These are phyloP conservation scores for Mycena polygramma DNA, from an alignment of 768 basidiomycete genomes.

Conservation along the genomic window DNA sequence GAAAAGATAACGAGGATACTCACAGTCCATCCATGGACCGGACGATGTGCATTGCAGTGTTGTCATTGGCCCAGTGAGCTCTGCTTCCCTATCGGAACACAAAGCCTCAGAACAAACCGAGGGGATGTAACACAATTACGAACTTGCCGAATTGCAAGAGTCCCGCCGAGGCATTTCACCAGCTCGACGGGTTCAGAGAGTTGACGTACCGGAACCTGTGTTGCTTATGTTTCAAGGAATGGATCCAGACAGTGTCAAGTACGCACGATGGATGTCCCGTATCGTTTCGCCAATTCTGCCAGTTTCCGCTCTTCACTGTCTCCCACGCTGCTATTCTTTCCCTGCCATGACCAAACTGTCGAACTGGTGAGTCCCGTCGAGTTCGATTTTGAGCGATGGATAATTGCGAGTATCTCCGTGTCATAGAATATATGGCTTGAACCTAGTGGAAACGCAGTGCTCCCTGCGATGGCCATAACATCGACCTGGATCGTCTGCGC, in stretches of 20 bases:
- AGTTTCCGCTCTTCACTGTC: constrained; percentile 77
- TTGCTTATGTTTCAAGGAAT: constrained; percentile 8
- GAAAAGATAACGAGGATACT: background rate
- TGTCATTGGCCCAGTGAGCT: constrained; percentile 82
- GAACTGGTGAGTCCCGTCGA: constrained; percentile 76
- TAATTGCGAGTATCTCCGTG: constrained; percentile 73
- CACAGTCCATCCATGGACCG: constrained; percentile 60
- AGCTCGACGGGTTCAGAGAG: constrained; percentile 74
- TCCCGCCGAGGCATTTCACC: constrained; percentile 74
- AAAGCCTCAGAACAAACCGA: background rate
- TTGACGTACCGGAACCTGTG: constrained; percentile 65
- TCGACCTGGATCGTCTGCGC: constrained; percentile 79
- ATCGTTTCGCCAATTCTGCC: constrained; percentile 78
- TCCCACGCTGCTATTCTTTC: constrained; percentile 63
- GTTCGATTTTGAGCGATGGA: constrained; percentile 77
- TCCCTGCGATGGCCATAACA: constrained; percentile 70
- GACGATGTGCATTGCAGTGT: constrained; percentile 86
- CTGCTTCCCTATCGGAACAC: constrained; percentile 68
- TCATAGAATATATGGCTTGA: constrained; percentile 78
- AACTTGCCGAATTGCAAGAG: constrained; percentile 83
- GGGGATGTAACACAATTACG: constrained; percentile 22
- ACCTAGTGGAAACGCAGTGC: constrained; percentile 59
- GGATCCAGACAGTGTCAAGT: constrained; percentile 4
- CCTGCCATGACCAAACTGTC: constrained; percentile 84
- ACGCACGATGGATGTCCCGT: constrained; percentile 75